Base-by-base conservation (phyloP, 1,284 basidiomycete genomes). In the Pseudozyma sp. region DNA sequence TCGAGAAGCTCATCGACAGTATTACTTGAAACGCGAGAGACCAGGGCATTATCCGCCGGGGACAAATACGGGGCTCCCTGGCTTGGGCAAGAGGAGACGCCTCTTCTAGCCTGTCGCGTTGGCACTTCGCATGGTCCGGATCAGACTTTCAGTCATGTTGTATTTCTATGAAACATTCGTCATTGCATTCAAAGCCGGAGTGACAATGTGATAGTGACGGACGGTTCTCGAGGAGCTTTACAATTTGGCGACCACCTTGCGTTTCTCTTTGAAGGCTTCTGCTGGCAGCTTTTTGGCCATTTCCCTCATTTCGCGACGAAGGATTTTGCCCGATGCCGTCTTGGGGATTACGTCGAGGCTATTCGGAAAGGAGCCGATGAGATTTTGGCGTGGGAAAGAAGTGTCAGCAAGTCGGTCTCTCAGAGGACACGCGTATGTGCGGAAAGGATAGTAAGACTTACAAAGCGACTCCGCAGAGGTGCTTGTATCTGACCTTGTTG, bases 1-100 rank as follows among this genome's bases (percentile, higher is more conserved):
- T 9, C 90, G 92, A 13, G 93, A 94, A 81, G 94, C 93, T 1
- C 94, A 95, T 80, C 87, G 92, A 47, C 86, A 90, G 77, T 95
- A 95, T 81, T 91, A 92, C 77, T 86, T 89, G 55, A 92, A 94
- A 83, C 90, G 91, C 2, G 93, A 85, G 45, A 68, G 79, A 13
- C 81, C 83, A 6, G 84, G 84, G 11, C 48, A 67, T 47, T 81
- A 73, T 43, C 77, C 80, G 4, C 79, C 80, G 3, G 80, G 78
- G 16, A 55, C 67, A 35, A 68, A 68, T 14, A 66, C 72, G 9
- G 77, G 77, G 5, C 67, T 67, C 10, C 52, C 80, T n/a, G 80
- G 80, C 0, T 29, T 79, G 3, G 79, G 80, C 29, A 79, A 79
- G 45, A 59, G 74, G 14, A 55, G 80, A 14, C 73, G 80, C 51